Evolutionary conservation across 768 basidiomycete genomes (phyloP), one percentile per base, ranked within the genome.

Genomic region (Leccinum aurantiacum): DNA sequence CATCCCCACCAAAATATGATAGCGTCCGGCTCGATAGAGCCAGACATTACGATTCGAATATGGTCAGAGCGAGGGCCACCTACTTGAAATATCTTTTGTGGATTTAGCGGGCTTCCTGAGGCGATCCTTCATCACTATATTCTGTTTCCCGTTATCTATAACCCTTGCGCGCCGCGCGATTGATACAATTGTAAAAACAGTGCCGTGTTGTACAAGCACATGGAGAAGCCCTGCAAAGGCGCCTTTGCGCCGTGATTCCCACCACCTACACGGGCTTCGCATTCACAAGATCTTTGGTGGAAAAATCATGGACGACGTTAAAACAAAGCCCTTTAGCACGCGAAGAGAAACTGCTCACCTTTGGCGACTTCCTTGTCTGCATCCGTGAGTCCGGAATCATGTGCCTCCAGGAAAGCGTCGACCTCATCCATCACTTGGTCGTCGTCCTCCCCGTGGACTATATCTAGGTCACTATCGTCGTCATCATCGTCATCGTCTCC

Each of bases 341-440:
- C n/a, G 2, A 35, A 46, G 22, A 9, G 27, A 37, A 37, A 13
- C 6, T 70, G 0, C 81, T 62, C 63, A 89, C 90, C 91, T 75
- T 88, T 87, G 7, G 89, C 89, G 22, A 89, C 82, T 64, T 85
- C 83, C 71, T 88, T 85, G 67, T 94, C 90, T 4, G 86, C 90
- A 60, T 90, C 89, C 4, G 88, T 86, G 56, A 93, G 77, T 17
- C 91, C 91, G 7, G 89, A 86, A 75, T 93, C 95, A 71, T 98
- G 91, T 3, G 92, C 95, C 68, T 97, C 94, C 48, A 98, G 78
- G 82, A 96, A 96, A 0, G 93, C 94, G 69, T 96, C 94, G 57
- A 95, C 91, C 81, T 96, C 95, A 68, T 95, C 92, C 87, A 98
- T 83, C 51, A 95, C 92, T 59, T 85, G 85, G 62, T 89, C 87